Conservation (phyloP, 2,329 filamentous ascomycete species). For the Xylaria sp. region DNA sequence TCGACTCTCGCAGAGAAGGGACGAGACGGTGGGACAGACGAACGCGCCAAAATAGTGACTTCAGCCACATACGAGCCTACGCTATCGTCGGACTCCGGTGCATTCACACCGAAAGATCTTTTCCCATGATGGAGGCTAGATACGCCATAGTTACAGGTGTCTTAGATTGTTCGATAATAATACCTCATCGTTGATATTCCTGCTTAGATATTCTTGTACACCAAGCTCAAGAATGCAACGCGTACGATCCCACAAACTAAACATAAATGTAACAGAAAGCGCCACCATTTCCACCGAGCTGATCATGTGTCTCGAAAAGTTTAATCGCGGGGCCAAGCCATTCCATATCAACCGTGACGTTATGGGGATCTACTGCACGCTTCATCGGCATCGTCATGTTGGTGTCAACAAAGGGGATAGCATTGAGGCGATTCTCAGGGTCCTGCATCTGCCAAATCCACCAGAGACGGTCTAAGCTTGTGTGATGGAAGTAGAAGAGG, state of each 20-base stretch:
- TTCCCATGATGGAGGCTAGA: not conserved
- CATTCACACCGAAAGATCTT: not conserved
- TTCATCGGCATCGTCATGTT: constrained; percentile 44
- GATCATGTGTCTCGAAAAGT: constrained; percentile 45
- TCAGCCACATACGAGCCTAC: not conserved
- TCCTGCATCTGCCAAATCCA: constrained; percentile 57
- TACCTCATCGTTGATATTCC: not conserved
- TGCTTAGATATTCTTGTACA: not conserved
- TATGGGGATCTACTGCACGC: constrained; percentile 35
- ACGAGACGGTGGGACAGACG: not conserved
- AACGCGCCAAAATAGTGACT: not conserved
- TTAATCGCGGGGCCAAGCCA: constrained; percentile 46
- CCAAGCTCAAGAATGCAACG: not conserved
- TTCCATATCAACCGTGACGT: constrained; percentile 43
- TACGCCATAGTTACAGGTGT: not conserved
- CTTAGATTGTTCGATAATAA: not conserved
- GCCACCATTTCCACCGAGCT: constrained; percentile 44
- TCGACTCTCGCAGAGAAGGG: not conserved
- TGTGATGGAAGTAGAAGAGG: constrained; percentile 55
- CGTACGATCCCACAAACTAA: constrained; percentile 26
- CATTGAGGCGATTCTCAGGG: constrained; percentile 48
- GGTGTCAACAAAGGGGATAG: constrained; percentile 40
- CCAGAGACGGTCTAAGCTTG: constrained; percentile 52
- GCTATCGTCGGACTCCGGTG: not conserved
- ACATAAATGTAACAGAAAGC: constrained; percentile 47